Conservation (phyloP, 495 filamentous ascomycete genomes). For the Aspergillus avenaceus region DNA sequence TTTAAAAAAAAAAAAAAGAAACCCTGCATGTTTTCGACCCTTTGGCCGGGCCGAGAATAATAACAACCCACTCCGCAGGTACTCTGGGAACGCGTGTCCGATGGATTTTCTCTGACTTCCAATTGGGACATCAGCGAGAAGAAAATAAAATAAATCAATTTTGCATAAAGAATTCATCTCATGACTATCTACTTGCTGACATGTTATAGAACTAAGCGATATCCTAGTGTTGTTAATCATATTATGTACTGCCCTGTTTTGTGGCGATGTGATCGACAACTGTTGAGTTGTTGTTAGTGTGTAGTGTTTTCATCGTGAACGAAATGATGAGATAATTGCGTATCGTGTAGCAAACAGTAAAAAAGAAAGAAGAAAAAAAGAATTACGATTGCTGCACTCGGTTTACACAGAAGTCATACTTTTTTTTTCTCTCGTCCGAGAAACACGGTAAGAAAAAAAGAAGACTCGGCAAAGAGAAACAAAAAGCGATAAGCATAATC, state of each 20-base stretch:
- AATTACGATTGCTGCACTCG: too few species aligned
- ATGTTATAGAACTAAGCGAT: not conserved
- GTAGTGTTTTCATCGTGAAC: not conserved
- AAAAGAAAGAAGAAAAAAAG: not conserved
- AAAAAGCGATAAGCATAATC: not conserved
- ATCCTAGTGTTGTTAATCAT: too few species aligned
- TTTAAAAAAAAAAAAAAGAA: too few species aligned
- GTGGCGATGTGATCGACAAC: not conserved
- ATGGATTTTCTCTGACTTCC: too few species aligned
- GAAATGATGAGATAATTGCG: not conserved
- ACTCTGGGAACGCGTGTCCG: too few species aligned
- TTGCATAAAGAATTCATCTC: too few species aligned
- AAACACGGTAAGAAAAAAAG: not conserved
- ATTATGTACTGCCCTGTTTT: not conserved
- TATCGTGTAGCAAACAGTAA: not conserved
- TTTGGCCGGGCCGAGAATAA: too few species aligned
- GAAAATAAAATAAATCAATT: too few species aligned
- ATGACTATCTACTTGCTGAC: not conserved
- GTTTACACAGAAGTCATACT: not conserved
- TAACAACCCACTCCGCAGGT: too few species aligned
- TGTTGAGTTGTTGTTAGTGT: not conserved
- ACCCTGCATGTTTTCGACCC: too few species aligned
- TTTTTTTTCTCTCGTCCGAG: not conserved
- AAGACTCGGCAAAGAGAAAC: constrained; percentile 6
- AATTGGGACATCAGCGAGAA: too few species aligned